Conservation (phyloP, 139 green algal genomes). For the Micractinium sp. region DNA sequence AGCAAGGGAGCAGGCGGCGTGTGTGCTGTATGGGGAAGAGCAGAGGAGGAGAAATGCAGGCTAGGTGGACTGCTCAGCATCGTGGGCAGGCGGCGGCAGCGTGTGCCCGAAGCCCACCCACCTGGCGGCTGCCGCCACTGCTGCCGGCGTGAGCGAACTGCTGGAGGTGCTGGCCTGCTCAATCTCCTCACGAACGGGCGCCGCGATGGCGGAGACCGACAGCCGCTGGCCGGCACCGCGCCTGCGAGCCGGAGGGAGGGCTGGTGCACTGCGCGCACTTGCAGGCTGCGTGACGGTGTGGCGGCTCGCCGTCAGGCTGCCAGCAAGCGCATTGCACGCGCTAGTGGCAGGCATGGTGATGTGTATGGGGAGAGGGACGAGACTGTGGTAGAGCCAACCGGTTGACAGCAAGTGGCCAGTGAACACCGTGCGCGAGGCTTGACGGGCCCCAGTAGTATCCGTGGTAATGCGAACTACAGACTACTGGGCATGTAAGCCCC, state of each 20-base stretch:
- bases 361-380: neutral
- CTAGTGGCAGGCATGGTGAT: neutral
- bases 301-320: neutral
- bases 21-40: too few relatives aligned
- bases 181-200: neutral
- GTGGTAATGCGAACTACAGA: too few relatives aligned
- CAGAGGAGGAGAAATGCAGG: too few relatives aligned
- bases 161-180: neutral
- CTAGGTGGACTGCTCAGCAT: too few relatives aligned
- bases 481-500: too few relatives aligned
- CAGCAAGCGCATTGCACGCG: neutral
- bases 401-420: neutral
- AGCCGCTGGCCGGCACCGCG: neutral
- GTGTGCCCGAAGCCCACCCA: too few relatives aligned
- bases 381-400: neutral
- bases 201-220: neutral
- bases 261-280: conserved; percentile 4
- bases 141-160: neutral
- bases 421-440: too few relatives aligned
- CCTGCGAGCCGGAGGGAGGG: neutral
- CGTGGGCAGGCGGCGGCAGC: neutral
- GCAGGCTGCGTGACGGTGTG: neutral
- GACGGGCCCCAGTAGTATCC: too few relatives aligned
- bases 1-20: too few relatives aligned
- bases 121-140: neutral